phyloP scores from a whole-genome alignment of 2,329 filamentous ascomycete genomes.

The Alternaria alternata region DNA sequence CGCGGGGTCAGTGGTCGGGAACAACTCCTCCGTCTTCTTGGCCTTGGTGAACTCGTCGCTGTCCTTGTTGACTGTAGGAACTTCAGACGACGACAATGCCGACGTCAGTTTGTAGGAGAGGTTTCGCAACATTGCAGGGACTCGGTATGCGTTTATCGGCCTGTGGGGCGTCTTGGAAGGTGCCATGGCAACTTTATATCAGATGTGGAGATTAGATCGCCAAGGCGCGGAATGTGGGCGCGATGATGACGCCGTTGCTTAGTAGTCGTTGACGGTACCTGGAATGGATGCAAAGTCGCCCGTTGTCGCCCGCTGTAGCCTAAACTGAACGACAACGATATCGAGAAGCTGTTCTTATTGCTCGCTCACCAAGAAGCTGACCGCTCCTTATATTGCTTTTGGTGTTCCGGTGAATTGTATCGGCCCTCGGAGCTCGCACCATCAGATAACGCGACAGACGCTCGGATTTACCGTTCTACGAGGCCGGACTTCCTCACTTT shows the following conservation, averaged over 20 bases:
- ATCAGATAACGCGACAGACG: not conserved
- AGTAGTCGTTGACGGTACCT: conserved; percentile 2
- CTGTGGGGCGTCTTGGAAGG: conserved; percentile 29
- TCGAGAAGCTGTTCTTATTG: not conserved
- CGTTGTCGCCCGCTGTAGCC: not conserved
- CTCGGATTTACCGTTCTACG: not conserved
- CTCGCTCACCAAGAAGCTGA: not conserved
- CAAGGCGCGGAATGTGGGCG: conserved; percentile 44
- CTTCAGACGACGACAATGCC: conserved; percentile 39
- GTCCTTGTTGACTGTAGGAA: conserved; percentile 38
- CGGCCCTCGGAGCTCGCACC: conserved; percentile 4
- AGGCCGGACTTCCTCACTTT: conserved; percentile 7
- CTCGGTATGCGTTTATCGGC: conserved; percentile 45
- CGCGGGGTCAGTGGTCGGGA: conserved; percentile 75
- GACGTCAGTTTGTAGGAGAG: conserved; percentile 50
- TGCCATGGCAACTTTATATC: conserved; percentile 39
- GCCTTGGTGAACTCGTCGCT: conserved; percentile 58
- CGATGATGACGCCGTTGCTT: conserved; percentile 21
- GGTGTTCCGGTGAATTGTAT: conserved; percentile 5
- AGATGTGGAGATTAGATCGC: conserved; percentile 50
- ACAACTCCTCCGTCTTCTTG: conserved; percentile 65
- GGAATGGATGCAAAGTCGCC: conserved; percentile 5
- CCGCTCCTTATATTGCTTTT: conserved; percentile 4
- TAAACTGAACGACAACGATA: not conserved
- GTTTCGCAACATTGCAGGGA: conserved; percentile 48